Evolutionary conservation across 176 grass and related monocot species (phyloP), one percentile per base, ranked within the genome.

Genomic region (Chloris gayana): DNA sequence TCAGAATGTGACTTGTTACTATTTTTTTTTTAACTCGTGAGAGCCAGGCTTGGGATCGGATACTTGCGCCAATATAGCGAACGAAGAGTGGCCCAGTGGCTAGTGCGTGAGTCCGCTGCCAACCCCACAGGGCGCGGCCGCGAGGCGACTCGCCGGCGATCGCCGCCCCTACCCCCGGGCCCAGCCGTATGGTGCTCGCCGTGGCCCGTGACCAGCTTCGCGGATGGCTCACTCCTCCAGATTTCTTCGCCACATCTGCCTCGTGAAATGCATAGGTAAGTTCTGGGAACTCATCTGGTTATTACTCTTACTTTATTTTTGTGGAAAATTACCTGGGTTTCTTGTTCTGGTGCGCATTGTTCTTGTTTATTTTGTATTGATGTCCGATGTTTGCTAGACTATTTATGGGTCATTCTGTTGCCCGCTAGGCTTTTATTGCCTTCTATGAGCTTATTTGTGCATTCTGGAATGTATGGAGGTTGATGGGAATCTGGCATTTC

Each of bases 61-160:
- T n/a, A n/a, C n/a, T n/a, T n/a, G n/a, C n/a, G n/a, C n/a, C n/a
- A n/a, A n/a, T n/a, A n/a, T n/a, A n/a, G n/a, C n/a, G n/a, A n/a
- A n/a, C n/a, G n/a, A n/a, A n/a, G n/a, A n/a, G n/a, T n/a, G n/a
- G n/a, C n/a, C n/a, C n/a, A n/a, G n/a, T n/a, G n/a, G n/a, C n/a
- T n/a, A n/a, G n/a, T n/a, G n/a, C n/a, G n/a, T n/a, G n/a, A n/a
- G n/a, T n/a, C n/a, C n/a, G n/a, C 35, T 37, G 8, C 11, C 41
- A 44, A 45, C 13, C 44, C 0, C 44, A 11, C 44, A 2, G 44
- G 44, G 1, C 44, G 30, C 12, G 64, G 47, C 8, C 22, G 46
- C 17, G 59, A 31, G 42, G 31, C 42, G 31, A 64, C 9, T 84
- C 51, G 51, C 27, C 51, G 64, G 64, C 82, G 80, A 17, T 22